These are phyloP conservation scores for Pseudogymnoascus sp. DNA, from an alignment of 2,329 filamentous ascomycete species.

Conservation along the genomic window DNA sequence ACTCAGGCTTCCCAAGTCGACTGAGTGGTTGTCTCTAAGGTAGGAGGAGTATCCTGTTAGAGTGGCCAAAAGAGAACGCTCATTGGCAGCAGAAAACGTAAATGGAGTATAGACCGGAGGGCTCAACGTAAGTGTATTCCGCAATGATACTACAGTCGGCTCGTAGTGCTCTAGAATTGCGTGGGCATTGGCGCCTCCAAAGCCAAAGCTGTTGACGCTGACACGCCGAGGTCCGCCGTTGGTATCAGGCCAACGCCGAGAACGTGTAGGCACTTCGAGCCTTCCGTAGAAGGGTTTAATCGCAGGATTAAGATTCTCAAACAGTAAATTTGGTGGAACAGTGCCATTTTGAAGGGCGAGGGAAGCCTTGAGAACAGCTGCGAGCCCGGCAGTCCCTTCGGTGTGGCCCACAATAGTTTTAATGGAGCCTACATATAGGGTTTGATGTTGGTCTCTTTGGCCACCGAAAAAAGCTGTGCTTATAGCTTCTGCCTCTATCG, in stretches of 20 bases:
- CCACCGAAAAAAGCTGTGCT: not conserved
- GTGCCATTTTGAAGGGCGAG: conserved; percentile 26
- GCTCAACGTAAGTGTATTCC: not conserved
- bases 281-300: conserved; percentile 27
- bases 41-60: not conserved
- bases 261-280: conserved; percentile 22
- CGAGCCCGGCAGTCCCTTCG: conserved; percentile 20
- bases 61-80: not conserved
- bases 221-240: conserved; percentile 13
- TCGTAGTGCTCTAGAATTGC: not conserved
- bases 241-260: not conserved
- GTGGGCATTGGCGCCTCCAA: conserved; percentile 40
- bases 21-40: not conserved
- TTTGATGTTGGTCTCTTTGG: not conserved
- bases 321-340: conserved; percentile 20
- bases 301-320: conserved; percentile 30
- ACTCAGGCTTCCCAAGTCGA: not conserved
- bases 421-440: conserved; percentile 16
- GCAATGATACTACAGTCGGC: not conserved
- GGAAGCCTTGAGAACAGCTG: conserved; percentile 21
- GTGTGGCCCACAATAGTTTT: conserved; percentile 26
- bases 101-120: not conserved
- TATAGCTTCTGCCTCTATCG: conserved; percentile 13
- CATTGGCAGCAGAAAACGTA: not conserved
- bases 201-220: conserved; percentile 31